Evolutionary conservation across 2,329 filamentous ascomycete genomes (phyloP).

Genomic region (Pseudopyricularia javanii): DNA sequence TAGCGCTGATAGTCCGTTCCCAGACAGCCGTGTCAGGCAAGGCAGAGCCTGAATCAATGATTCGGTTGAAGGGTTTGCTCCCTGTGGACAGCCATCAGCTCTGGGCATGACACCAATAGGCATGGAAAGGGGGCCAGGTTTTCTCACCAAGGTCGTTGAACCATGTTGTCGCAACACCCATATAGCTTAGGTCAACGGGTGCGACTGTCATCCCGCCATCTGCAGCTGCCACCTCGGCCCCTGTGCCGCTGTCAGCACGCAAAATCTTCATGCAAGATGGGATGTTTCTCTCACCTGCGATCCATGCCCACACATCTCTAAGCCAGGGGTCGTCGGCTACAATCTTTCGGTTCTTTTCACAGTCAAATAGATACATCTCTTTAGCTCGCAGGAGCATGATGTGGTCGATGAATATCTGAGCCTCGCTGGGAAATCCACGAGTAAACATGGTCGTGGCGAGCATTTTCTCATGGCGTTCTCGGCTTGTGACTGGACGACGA

Average conservation of each 20-base stretch:
- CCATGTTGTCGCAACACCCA: conserved; percentile 66
- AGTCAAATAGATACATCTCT: conserved; percentile 53
- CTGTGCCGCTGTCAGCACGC: conserved; percentile 18
- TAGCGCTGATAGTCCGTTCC: conserved; percentile 48
- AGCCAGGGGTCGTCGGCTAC: conserved; percentile 62
- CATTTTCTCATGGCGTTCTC: conserved; percentile 44
- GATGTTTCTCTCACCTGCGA: conserved; percentile 38
- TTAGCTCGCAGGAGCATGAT: conserved; percentile 47
- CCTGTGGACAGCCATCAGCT: conserved; percentile 22
- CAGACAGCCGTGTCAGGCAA: conserved; percentile 39
- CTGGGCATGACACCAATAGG: conserved; percentile 2
- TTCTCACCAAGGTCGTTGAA: conserved; percentile 49
- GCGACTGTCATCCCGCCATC: conserved; percentile 59
- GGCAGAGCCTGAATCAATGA: conserved; percentile 27
- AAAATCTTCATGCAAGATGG: neutral
- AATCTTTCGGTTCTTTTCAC: conserved; percentile 51
- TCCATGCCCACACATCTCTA: conserved; percentile 68
- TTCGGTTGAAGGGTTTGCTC: conserved; percentile 30
- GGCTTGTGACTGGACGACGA: conserved; percentile 13
- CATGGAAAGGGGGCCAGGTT: neutral
- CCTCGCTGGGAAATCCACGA: conserved; percentile 34
- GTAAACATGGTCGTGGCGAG: conserved; percentile 30
- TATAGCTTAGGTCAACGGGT: conserved; percentile 60
- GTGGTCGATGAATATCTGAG: conserved; percentile 41
- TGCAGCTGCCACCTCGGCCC: conserved; percentile 50